phyloP scores from a whole-genome alignment of 129 eudicot genomes.

The Flaveria bidentis region DNA sequence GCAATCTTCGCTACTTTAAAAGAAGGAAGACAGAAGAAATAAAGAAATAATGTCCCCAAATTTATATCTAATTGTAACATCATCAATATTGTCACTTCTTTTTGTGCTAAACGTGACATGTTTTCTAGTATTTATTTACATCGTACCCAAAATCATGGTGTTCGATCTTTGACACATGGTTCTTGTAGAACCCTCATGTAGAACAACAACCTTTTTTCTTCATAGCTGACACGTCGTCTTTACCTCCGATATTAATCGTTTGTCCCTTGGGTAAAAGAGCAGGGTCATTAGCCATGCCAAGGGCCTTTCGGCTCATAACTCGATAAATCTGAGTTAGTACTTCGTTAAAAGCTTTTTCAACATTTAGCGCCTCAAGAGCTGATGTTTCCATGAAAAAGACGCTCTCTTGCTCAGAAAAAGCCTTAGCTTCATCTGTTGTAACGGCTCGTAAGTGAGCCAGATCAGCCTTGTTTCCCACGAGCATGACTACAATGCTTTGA shows the following conservation, averaged over 20 bases:
- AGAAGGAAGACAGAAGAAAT: not conserved
- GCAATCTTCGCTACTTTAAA: not conserved
- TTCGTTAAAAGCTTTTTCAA: constrained; percentile 47
- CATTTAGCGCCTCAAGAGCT: constrained; percentile 45
- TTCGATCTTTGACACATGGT: not conserved
- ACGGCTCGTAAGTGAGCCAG: constrained; percentile 40
- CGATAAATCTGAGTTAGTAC: constrained; percentile 43
- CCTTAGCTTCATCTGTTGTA: constrained; percentile 35
- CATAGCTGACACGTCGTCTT: constrained; percentile 49
- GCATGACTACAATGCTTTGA: constrained; percentile 46
- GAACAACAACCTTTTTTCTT: constrained; percentile 51
- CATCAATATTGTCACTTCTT: constrained; percentile 6
- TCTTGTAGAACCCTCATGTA: constrained; percentile 19
- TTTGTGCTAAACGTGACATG: not conserved
- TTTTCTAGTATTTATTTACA: constrained; percentile 19
- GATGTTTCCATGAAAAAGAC: constrained; percentile 51
- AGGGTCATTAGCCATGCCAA: constrained; percentile 36
- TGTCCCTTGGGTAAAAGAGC: constrained; percentile 45
- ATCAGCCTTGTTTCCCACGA: constrained; percentile 51
- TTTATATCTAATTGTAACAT: not conserved
- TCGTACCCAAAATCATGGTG: constrained; percentile 2
- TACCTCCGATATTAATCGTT: constrained; percentile 41
- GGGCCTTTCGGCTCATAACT: constrained; percentile 42
- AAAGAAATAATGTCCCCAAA: not conserved
- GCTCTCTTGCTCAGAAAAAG: constrained; percentile 39